Conservation (phyloP, 2,329 filamentous ascomycete species). For the Claviceps digitariae region DNA sequence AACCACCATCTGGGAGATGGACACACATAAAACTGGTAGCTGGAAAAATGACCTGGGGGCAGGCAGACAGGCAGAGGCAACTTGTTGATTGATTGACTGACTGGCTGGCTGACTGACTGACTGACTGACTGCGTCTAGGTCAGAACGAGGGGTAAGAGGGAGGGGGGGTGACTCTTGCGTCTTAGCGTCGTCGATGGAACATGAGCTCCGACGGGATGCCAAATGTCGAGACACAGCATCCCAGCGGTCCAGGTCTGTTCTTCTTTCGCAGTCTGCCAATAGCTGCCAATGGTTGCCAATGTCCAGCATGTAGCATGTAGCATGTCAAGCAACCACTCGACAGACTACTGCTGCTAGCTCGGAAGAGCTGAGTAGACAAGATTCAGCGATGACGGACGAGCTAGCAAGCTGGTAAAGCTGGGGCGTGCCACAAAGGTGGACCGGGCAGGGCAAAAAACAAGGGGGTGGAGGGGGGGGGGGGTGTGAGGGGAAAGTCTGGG, state of each 20-base stretch:
- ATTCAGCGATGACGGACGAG: conserved; percentile 10
- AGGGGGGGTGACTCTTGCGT: not conserved
- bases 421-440: conserved; percentile 4
- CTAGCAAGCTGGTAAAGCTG: not conserved
- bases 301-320: conserved; percentile 6
- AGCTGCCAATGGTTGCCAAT: not conserved
- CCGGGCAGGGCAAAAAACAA: not conserved
- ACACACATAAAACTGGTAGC: not conserved
- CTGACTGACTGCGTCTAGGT: not conserved
- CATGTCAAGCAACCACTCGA: conserved; percentile 5
- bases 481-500: not conserved
- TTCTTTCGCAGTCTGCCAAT: not conserved
- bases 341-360: conserved; percentile 18
- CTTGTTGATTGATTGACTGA: not conserved
- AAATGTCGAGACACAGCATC: conserved; percentile 7
- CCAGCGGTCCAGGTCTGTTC: not conserved
- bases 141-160: not conserved
- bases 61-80: not conserved
- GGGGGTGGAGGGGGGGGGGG: not conserved
- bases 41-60: not conserved
- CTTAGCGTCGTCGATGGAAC: conserved; percentile 3
- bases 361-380: conserved; percentile 23
- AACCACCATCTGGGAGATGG: conserved; percentile 1
- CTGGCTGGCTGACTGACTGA: not conserved
- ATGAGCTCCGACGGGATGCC: conserved; percentile 15